Evolutionary conservation across 805 yeast genomes (phyloP), one percentile per base, ranked within the genome.

Genomic region (Kluyveromyces dobzhanskii): DNA sequence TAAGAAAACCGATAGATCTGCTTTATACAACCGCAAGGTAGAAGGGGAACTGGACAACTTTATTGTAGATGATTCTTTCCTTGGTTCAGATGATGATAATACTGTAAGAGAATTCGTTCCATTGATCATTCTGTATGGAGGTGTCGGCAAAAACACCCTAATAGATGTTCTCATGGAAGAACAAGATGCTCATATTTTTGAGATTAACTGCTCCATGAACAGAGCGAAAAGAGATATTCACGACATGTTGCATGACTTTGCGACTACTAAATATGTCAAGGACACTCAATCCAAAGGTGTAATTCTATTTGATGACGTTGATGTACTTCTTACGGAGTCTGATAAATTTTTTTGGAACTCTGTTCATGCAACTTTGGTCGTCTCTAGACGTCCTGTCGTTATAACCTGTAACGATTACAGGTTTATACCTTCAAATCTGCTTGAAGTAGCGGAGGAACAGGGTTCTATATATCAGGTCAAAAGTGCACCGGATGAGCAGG

Each of bases 261-360:
- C 90, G 40, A 88, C 95, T 3, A 82, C 94, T 0, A 86, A 85
- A 43, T 64, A 82, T 34, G 88, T 90, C 2, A 85, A 80, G 46
- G 65, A 65, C 35, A 51, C 51, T 30, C 48, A 48, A 11, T 47
- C 56, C n/a, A 70, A 75, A 42, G 87, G 90, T 6, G 64, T 86
- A 4, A 78, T 92, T 3, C 59, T 92, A 25, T 67, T 90, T 41
- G 95, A 88, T 49, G 96, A 90, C 50, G 88, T 84, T 30, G 95
- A 90, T 54, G 66, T 85, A 9, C 56, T 88, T 14, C 85, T 81
- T 50, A 85, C 76, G 39, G 76, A 71, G 30, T 76, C 73, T 24
- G 97, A 92, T 50, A 75, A 73, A 41, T 76, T 77, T 2, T 88
- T 90, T 53, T 92, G 97, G 96, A 53, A 68, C 1, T 76, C 80